phyloP scores from a whole-genome alignment of 495 filamentous ascomycete genomes.

The Copromyces sp. region DNA sequence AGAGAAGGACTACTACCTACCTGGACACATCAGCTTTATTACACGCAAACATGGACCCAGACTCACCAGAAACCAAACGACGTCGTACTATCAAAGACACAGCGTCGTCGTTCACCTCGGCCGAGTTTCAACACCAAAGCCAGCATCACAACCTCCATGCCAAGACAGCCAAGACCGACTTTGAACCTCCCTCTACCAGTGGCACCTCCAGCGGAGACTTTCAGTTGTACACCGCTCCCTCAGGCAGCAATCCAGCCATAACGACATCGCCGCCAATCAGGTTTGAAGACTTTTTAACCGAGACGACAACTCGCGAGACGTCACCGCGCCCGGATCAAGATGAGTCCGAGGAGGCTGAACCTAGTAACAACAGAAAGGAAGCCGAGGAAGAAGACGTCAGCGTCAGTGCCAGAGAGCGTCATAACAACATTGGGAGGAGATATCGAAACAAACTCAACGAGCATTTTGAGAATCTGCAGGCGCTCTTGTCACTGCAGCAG shows the following conservation, averaged over 20 bases:
- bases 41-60: not conserved
- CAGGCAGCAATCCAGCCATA: not conserved
- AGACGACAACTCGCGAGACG: not conserved
- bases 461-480: constrained; percentile 20
- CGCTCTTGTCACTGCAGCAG: constrained; percentile 2
- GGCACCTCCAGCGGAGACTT: not conserved
- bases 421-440: constrained; percentile 24
- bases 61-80: not conserved
- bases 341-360: not conserved
- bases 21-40: not conserved
- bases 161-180: not conserved
- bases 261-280: not conserved
- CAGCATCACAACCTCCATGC: not conserved
- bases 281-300: not conserved
- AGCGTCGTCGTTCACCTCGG: not conserved
- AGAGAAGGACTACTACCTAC: too few species aligned
- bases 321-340: not conserved
- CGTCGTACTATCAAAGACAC: not conserved
- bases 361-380: not conserved
- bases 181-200: not conserved
- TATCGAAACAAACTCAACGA: constrained; percentile 23
- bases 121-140: not conserved
- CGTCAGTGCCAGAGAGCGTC: constrained; percentile 1
- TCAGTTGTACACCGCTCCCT: not conserved
- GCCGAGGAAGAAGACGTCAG: not conserved